Conservation (phyloP, 208 protist genomes). For the Leishmania aethiopica region DNA sequence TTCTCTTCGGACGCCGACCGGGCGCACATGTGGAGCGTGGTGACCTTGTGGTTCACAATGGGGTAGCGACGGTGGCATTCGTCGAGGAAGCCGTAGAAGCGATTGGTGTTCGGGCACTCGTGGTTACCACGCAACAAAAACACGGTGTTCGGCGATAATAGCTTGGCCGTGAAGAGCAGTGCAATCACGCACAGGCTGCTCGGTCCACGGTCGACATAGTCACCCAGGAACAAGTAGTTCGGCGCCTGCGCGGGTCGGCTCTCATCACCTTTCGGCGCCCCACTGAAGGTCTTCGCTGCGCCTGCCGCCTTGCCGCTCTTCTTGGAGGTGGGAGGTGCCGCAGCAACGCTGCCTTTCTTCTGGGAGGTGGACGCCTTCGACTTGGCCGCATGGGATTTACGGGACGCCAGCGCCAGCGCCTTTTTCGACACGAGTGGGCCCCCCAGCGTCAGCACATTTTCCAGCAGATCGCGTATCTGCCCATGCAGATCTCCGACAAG, state of each 20-base stretch:
- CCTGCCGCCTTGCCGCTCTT: conserved; percentile 1
- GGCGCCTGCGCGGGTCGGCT: conserved; percentile 1
- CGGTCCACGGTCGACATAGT: conserved; percentile 99
- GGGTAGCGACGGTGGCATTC: conserved; percentile 96
- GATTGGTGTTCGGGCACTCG: conserved; percentile 98
- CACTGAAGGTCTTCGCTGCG: background rate
- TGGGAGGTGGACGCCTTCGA: background rate
- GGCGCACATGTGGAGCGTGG: conserved; percentile 23
- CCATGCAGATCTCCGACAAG: conserved; percentile 91
- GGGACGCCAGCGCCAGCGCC: conserved; percentile 14
- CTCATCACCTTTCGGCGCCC: background rate
- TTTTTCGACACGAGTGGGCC: conserved; percentile 52
- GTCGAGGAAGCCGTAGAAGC: conserved; percentile 99
- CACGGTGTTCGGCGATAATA: conserved; percentile 97
- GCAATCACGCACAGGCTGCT: conserved; percentile 95
- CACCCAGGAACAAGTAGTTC: conserved; percentile 99
- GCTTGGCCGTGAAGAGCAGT: conserved; percentile 96
- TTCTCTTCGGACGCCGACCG: conserved; percentile 22
- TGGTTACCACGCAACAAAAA: conserved; percentile 99
- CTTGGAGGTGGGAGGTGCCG: background rate
- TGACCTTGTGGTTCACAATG: conserved; percentile 49
- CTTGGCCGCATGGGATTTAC: background rate
- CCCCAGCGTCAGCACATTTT: conserved; percentile 67
- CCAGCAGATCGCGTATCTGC: conserved; percentile 72
- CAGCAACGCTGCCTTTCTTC: background rate